Percentiles rank a stretch among this genome's conserved stretches.
These are phyloP conservation scores for Aphanomyces euteiches DNA, from an alignment of 352 stramenopile genomes.

Conservation along the genomic window DNA sequence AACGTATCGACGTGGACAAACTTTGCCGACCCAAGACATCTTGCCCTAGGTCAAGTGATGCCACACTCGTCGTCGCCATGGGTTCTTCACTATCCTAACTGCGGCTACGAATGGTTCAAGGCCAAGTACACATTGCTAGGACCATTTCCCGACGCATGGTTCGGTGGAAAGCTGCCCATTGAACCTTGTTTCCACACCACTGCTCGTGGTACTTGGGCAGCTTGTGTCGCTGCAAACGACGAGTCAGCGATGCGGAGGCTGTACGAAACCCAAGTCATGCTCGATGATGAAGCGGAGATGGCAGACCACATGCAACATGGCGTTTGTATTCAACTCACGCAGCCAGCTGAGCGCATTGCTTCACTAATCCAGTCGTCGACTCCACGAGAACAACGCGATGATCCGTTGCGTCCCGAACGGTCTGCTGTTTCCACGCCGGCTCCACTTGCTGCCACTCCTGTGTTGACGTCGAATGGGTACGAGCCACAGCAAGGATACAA, in stretches of 20 bases:
- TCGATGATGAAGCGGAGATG: neutral
- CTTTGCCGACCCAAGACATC: constrained; percentile 35
- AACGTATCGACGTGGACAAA: constrained; percentile 28
- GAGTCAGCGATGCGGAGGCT: neutral
- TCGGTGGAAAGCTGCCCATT: constrained; percentile 37
- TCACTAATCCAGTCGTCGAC: neutral
- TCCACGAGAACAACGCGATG: too few species aligned
- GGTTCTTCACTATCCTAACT: constrained; percentile 38
- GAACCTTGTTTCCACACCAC: constrained; percentile 38
- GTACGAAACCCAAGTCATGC: constrained; percentile 6
- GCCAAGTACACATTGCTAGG: constrained; percentile 38
- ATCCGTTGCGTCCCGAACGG: too few species aligned
- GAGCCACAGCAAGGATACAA: neutral
- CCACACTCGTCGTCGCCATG: constrained; percentile 29
- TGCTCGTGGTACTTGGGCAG: constrained; percentile 27
- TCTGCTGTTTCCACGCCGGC: too few species aligned
- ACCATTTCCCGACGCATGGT: constrained; percentile 36
- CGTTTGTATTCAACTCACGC: neutral
- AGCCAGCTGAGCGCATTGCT: neutral
- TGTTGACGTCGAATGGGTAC: too few species aligned
- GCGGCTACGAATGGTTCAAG: constrained; percentile 35
- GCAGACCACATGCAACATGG: neutral
- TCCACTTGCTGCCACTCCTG: too few species aligned
- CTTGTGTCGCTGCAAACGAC: neutral
- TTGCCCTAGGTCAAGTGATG: constrained; percentile 29